Percentiles rank a stretch among this genome's conserved stretches.
Evolutionary conservation across 768 basidiomycete genomes (phyloP).

Genomic region (Candolleomyces eurysporus): DNA sequence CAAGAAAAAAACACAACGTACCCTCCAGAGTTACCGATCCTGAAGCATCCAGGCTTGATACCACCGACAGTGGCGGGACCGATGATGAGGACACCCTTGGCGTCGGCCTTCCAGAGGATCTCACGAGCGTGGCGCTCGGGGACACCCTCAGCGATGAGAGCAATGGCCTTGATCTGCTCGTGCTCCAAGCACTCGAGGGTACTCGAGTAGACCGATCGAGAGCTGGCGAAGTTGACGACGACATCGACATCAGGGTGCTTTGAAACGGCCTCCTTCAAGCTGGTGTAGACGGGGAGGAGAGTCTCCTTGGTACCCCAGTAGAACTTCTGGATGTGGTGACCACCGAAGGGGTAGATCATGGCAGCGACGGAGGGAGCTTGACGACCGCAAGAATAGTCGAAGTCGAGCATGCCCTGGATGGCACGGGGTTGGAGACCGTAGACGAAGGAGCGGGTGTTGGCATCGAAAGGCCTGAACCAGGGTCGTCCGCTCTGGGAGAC

Average conservation of each 20-base stretch:
- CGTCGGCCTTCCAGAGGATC: conserved; percentile 84
- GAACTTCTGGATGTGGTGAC: conserved; percentile 99
- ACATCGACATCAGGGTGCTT: conserved; percentile 98
- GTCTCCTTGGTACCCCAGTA: conserved; percentile 99
- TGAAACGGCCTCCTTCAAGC: conserved; percentile 82
- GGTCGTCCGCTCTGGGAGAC: conserved; percentile 52
- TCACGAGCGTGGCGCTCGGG: conserved; percentile 97
- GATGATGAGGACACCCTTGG: conserved; percentile 84
- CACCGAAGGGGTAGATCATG: conserved; percentile 99
- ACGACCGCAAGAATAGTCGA: conserved; percentile 97
- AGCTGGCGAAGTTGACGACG: conserved; percentile 96
- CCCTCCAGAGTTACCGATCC: conserved; percentile 99
- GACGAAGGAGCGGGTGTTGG: conserved; percentile 91
- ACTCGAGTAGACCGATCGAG: conserved; percentile 90
- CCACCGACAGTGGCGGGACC: conserved; percentile 99
- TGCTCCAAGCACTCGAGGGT: conserved; percentile 86
- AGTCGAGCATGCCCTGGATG: conserved; percentile 96
- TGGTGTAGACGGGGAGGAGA: conserved; percentile 95
- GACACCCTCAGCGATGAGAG: conserved; percentile 98
- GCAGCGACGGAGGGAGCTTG: conserved; percentile 90
- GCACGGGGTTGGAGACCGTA: conserved; percentile 99
- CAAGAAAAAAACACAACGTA: conserved; percentile 31
- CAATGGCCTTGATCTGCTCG: conserved; percentile 60
- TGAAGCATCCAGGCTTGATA: conserved; percentile 99
- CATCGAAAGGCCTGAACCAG: conserved; percentile 89